Evolutionary conservation across 176 grass and related monocot species (phyloP), one percentile per base, ranked within the genome.

Genomic region (Dendrocalamus sinicus): DNA sequence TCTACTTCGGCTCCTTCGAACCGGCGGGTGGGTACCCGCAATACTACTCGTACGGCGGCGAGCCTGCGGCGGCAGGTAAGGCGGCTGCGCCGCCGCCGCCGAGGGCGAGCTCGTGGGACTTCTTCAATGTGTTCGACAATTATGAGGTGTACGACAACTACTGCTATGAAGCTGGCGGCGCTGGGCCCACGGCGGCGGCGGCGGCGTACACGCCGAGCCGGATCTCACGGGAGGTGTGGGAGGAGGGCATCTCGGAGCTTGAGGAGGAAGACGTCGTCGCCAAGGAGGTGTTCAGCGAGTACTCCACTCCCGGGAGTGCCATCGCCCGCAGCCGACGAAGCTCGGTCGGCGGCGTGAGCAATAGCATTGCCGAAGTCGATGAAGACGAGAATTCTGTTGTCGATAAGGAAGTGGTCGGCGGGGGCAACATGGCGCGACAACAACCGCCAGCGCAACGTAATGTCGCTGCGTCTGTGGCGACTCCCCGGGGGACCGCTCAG

Each of bases 221-320:
- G 79, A 94, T 76, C 90, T 99, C 92, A 24, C 74, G 78, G 35
- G 92, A 99, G 45, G 84, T 96, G 75, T 81, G 94, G 75, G 90
- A 94, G 46, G 97, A 99, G 89, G 97, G 94, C 32, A 99, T 99
- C 75, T 92, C 97, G 9, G 97, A 96, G 1, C 89, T 99, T 22
- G 97, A 99, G 88, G 96, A 92, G 24, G 92, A 96, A 4, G 89
- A 89, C 88, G 83, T 72, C 32, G 82, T 66, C 41, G 67, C 91
- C 81, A 93, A 94, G 72, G 94, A 91, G 83, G 92, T 91, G n/a
- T 86, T 84, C 37, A 80, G 46, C 35, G 89, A 85, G 54, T 75
- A 58, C 71, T 81, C 81, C 47, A 32, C 72, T 17, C 54, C 66
- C 12, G 75, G 76, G 39, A 80, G 79, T 16, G 40, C 16, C 1